Percentiles rank a stretch among this genome's conserved stretches.
Conservation (phyloP, 176 grass and related monocot genomes). For the Ananas comosus region DNA sequence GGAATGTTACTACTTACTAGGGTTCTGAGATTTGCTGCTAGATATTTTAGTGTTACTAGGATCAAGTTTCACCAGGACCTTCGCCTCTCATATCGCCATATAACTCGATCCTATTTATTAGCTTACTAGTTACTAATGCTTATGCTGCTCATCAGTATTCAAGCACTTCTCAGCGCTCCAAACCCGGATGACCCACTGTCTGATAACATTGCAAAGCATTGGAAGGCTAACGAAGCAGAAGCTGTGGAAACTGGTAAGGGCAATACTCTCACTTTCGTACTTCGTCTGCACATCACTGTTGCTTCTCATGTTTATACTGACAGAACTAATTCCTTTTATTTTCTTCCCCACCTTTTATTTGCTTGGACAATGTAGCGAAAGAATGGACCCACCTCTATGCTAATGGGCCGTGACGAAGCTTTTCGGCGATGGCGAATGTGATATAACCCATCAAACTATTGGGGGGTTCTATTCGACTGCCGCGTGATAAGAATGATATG, state of each 20-base stretch:
- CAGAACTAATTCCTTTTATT: neutral
- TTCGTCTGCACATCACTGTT: neutral
- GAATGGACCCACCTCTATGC: slow-evolving; percentile 95
- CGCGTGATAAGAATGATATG: neutral
- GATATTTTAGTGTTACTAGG: no score
- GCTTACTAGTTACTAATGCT: neutral
- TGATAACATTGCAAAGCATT: slow-evolving; percentile 96
- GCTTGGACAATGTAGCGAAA: slow-evolving; percentile 43
- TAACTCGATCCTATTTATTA: no score
- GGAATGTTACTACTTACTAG: no score
- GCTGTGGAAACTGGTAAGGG: slow-evolving; percentile 87
- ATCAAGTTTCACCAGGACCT: no score
- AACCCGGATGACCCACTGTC: slow-evolving; percentile 96
- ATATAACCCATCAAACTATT: neutral
- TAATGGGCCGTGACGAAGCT: slow-evolving; percentile 36
- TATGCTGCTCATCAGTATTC: slow-evolving; percentile 53
- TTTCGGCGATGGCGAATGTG: neutral
- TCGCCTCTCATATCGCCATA: no score
- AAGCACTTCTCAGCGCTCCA: slow-evolving; percentile 92
- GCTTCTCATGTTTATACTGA: neutral
- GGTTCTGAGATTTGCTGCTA: no score
- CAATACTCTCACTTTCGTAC: neutral
- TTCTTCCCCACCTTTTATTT: neutral
- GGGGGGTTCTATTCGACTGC: neutral
- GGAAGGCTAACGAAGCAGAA: slow-evolving; percentile 91